Percentiles rank a stretch among this genome's conserved stretches.
Conservation (phyloP, 805 yeast genomes). For the Metschnikowia corniflorae region DNA sequence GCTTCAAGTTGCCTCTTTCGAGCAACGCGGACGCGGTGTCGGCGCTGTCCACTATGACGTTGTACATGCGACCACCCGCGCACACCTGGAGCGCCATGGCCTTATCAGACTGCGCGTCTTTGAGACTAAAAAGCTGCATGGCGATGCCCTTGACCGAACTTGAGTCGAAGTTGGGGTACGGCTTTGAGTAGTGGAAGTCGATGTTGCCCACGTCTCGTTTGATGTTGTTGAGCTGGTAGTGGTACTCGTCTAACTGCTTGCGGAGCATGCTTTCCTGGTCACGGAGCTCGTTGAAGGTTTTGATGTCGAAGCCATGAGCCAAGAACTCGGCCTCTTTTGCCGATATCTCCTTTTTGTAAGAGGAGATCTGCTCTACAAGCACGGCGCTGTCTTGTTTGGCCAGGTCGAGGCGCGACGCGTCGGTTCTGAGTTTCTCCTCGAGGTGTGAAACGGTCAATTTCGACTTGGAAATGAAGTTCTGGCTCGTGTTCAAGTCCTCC, state of each 20-base stretch:
- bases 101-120: conserved; percentile 51
- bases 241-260: conserved; percentile 26
- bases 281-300: conserved; percentile 41
- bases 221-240: conserved; percentile 49
- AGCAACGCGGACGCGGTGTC: conserved; percentile 78
- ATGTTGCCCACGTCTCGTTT: conserved; percentile 65
- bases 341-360: conserved; percentile 36
- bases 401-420: conserved; percentile 45
- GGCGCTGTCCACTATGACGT: conserved; percentile 88
- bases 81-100: conserved; percentile 87
- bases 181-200: conserved; percentile 70
- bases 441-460: conserved; percentile 58
- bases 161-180: conserved; percentile 57
- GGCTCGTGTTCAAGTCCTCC: conserved; percentile 48
- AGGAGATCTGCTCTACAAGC: conserved; percentile 41
- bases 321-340: conserved; percentile 41
- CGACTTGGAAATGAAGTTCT: conserved; percentile 56
- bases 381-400: conserved; percentile 50
- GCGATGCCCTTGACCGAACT: conserved; percentile 80
- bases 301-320: conserved; percentile 56
- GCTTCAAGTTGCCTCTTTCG: conserved; percentile 71
- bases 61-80: conserved; percentile 89
- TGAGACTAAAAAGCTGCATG: conserved; percentile 73
- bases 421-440: conserved; percentile 46
- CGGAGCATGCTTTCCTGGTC: conserved; percentile 36